Base-by-base conservation (phyloP, 768 basidiomycete genomes). In the Lentinula guzmanii region DNA sequence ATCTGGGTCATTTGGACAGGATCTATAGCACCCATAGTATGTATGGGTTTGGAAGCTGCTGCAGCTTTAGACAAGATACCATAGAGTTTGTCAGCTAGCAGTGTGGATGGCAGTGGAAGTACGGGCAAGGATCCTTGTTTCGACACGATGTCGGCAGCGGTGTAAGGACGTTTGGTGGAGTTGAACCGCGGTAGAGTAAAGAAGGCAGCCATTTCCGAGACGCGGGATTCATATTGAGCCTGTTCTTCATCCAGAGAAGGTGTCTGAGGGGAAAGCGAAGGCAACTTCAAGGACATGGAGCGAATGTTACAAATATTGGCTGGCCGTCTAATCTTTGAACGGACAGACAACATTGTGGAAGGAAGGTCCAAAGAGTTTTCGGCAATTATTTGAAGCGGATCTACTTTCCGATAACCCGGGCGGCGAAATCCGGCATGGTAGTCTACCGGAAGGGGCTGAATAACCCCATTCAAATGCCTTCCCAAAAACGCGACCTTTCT, bases 1-100 rank as follows among this genome's bases (percentile, higher is more conserved):
- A 93, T 93, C 75, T 97, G 94, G 0, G 92, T 94, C 90, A 95
- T 92, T 75, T 93, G 94, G 13, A 95, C 84, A 0, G 94, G 93
- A 70, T 97, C 95, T 63, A 97, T 89, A 4, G 92, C 93, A 43
- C 94, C 94, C 84, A 95, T 87, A 1, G 95, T 96, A 67, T 93
- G 91, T 11, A 96, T 83, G 0, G 94, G 93, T 64, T 78, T 77
- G 34, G 82, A 82, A 42, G 82, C 82, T 41, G 78, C 80, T 24
- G 85, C 83, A 48, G 87, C 86, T 52, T 83, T 80, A 18, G 79
- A 76, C 52, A 98, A 79, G 8, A 87, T 69, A 11, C 78, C 76
- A 71, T 84, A 90, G n/a, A 98, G 81, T 74, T 96, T 96, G 77
- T 93, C 83, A 15, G 95, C 87, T 7, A 92, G 82, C n/a, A 91